Conservation (phyloP, 108 stramenopile species). For the Cyclotella kingstonii region DNA sequence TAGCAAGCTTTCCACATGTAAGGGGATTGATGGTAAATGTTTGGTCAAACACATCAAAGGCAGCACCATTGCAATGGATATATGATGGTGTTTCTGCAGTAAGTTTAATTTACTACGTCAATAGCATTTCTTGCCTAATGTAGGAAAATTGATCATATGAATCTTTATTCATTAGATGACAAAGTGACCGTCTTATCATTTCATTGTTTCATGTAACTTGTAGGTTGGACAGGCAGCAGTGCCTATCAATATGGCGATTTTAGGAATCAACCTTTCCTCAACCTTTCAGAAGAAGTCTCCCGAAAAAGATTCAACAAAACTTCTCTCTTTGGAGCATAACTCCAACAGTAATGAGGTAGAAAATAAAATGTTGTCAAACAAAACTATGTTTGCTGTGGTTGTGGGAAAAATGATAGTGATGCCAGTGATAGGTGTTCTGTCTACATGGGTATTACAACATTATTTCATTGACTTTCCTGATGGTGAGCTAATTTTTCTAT, state of each 20-base stretch:
- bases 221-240: slow-evolving; percentile 77
- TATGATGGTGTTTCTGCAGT: slow-evolving; percentile 80
- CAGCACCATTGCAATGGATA: slow-evolving; percentile 82
- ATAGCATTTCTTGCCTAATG: too few species aligned
- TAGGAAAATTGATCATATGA: too few species aligned
- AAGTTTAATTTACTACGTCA: too few species aligned
- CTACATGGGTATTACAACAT: slow-evolving; percentile 48
- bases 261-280: slow-evolving; percentile 76
- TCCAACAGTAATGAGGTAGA: slow-evolving; percentile 13
- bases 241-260: slow-evolving; percentile 88
- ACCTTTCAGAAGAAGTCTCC: slow-evolving; percentile 41
- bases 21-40: slow-evolving; percentile 82
- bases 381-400: slow-evolving; percentile 60
- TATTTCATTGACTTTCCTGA: slow-evolving; percentile 61
- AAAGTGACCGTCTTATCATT: background rate
- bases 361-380: slow-evolving; percentile 37
- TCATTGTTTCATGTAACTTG: background rate
- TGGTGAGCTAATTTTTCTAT: slow-evolving; percentile 3
- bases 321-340: too few species aligned
- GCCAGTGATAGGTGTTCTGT: slow-evolving; percentile 68
- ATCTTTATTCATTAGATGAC: too few species aligned
- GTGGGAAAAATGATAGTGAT: slow-evolving; percentile 83
- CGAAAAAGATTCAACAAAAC: background rate
- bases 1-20: slow-evolving; percentile 58
- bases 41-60: slow-evolving; percentile 41